phyloP scores from a whole-genome alignment of 257 asterid species.

The Nicotiana knightiana region DNA sequence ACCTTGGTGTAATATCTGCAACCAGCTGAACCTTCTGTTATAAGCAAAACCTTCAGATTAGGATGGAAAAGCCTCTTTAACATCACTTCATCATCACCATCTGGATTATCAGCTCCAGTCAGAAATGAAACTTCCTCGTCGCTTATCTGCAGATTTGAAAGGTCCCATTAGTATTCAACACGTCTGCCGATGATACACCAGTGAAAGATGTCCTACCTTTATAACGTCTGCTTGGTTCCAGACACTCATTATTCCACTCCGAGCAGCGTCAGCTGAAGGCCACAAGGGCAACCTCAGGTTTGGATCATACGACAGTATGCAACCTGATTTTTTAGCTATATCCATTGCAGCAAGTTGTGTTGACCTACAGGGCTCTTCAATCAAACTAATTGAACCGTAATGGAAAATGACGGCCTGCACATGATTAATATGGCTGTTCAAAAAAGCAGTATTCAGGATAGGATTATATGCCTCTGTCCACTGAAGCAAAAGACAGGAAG shows the following conservation, averaged over 20 bases:
- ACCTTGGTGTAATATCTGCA: constrained; percentile 94
- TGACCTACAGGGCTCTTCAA: constrained; percentile 82
- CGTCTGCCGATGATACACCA: neutral
- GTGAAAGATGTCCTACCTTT: constrained; percentile 43
- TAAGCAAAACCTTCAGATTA: constrained; percentile 59
- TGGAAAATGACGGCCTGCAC: constrained; percentile 79
- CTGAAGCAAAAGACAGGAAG: neutral
- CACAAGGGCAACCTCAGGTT: constrained; percentile 83
- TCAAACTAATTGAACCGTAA: constrained; percentile 88
- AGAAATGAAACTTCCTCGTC: constrained; percentile 81
- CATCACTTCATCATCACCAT: constrained; percentile 58
- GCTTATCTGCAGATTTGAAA: constrained; percentile 48
- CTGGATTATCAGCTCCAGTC: constrained; percentile 58
- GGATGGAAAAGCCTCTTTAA: constrained; percentile 75
- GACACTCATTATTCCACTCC: constrained; percentile 60
- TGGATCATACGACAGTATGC: constrained; percentile 84
- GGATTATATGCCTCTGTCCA: neutral
- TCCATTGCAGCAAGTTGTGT: constrained; percentile 75
- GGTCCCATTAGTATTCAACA: no score
- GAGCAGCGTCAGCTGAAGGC: constrained; percentile 91
- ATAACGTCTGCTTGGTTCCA: constrained; percentile 86
- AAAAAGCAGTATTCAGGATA: neutral
- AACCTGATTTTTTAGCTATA: constrained; percentile 67
- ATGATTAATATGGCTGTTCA: constrained; percentile 15
- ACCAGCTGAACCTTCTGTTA: constrained; percentile 77